Evolutionary conservation across 2,329 filamentous ascomycete species (phyloP).

Genomic region (Diaporthe caulivora): DNA sequence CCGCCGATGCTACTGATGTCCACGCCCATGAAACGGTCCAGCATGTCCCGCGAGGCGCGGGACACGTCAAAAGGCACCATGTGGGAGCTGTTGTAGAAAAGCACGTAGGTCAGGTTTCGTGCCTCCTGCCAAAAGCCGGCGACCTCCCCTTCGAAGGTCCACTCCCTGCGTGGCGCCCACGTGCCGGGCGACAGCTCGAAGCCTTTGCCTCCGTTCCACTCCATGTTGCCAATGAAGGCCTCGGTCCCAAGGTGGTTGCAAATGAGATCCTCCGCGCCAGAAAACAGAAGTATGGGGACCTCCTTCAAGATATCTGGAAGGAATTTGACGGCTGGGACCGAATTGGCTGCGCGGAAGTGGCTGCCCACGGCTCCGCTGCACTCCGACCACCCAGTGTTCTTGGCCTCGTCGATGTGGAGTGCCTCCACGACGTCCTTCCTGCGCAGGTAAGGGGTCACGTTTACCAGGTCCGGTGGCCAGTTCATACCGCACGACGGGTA

Average conservation of each 20-base stretch:
- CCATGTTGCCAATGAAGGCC: conserved; percentile 87
- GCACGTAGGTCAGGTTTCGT: conserved; percentile 93
- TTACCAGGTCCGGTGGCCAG: conserved; percentile 89
- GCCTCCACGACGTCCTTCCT: conserved; percentile 82
- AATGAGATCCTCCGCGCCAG: conserved; percentile 92
- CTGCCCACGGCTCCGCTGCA: conserved; percentile 84
- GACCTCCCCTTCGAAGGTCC: conserved; percentile 90
- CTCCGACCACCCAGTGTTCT: conserved; percentile 90
- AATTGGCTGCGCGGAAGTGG: conserved; percentile 78
- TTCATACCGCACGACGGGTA: conserved; percentile 94
- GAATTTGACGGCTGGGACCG: conserved; percentile 78
- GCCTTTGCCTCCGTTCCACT: conserved; percentile 91
- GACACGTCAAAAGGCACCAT: conserved; percentile 98
- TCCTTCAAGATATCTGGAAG: conserved; percentile 84
- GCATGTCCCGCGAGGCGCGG: conserved; percentile 90
- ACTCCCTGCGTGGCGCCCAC: conserved; percentile 91
- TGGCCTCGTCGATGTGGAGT: conserved; percentile 84
- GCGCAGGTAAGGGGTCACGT: conserved; percentile 87
- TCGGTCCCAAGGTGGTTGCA: conserved; percentile 98
- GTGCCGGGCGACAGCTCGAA: conserved; percentile 90
- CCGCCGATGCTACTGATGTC: conserved; percentile 92
- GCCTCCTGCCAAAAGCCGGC: conserved; percentile 96
- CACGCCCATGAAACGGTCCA: conserved; percentile 94
- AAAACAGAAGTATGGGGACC: conserved; percentile 87
- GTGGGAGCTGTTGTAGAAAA: conserved; percentile 95